Base-by-base conservation (phyloP, 1,284 basidiomycete species). In the Ganoderma meredithae region DNA sequence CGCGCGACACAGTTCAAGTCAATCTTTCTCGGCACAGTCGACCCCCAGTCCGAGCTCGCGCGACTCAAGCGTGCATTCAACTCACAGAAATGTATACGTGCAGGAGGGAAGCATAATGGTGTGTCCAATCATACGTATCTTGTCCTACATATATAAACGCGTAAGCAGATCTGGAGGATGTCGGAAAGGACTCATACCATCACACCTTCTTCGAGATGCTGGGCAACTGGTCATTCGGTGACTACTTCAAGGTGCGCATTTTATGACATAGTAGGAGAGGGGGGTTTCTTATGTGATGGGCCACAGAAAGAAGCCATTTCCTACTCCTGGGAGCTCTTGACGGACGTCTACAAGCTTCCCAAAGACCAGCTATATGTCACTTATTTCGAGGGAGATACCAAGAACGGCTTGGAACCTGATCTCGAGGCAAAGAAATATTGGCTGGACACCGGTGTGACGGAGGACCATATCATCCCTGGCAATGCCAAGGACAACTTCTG, bases 131-230 rank as follows among this genome's bases (percentile, higher is more conserved):
- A 6, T 31, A 27, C 3, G 1, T 5, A 12, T 43, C 19, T 33
- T 13, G 13, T 17, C 25, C 10, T 39, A 6, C 31, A 66, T 65
- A 47, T 65, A 69, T 74, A 47, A 31, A 52, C 27, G 4, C 64
- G 39, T 59, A 27, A 13, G 49, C 71, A 97, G 95, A 99, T 82
- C 86, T 99, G 65, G 98, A 99, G 79, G 97, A 99, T 80, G 97
- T 99, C 67, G 97, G 97, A 60, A 98, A 97, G 82, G 97, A 99
- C 79, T 95, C 94, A 1, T 96, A 96, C 79, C 95, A 95, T 75
- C 93, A 98, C 81, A 99, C 98, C 3, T 99, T 99, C 84, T 99
- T 99, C 78, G 97, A 99, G 83, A 99, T 99, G 97, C 83, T 99
- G 71, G 97, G 97, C 56, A 99, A 99, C 82, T 99, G 97, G 97